Evolutionary conservation across 2,329 filamentous ascomycete species (phyloP).

Genomic region (Talaromyces albobiverticillius): DNA sequence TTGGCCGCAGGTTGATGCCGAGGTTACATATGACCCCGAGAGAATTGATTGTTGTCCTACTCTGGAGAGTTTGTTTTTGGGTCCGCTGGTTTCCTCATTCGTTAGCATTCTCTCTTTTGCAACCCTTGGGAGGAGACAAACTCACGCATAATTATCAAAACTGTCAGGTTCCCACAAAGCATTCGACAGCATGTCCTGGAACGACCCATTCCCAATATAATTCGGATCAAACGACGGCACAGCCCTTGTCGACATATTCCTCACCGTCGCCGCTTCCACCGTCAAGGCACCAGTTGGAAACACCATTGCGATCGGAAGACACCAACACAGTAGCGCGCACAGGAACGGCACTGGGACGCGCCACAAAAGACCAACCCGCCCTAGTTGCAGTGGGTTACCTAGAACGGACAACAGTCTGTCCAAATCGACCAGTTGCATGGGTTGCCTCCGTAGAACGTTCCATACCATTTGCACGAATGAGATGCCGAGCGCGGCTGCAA

Average conservation of each 20-base stretch:
- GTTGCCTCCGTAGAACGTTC: neutral
- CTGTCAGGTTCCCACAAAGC: slow-evolving; percentile 9
- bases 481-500: slow-evolving; percentile 10
- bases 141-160: slow-evolving; percentile 7
- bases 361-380: slow-evolving; percentile 1
- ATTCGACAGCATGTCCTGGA: neutral
- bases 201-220: neutral
- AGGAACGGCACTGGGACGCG: slow-evolving; percentile 6
- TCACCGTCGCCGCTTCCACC: neutral
- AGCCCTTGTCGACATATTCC: neutral
- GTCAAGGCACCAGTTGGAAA: slow-evolving; percentile 10
- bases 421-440: slow-evolving; percentile 4
- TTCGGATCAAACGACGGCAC: neutral
- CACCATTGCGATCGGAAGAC: slow-evolving; percentile 10
- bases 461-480: slow-evolving; percentile 12
- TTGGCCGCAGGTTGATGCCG: neutral
- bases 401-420: slow-evolving; percentile 4
- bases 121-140: too few species aligned
- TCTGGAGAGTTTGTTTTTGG: neutral
- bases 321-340: slow-evolving; percentile 10
- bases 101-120: neutral
- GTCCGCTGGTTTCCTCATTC: neutral
- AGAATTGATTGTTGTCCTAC: slow-evolving; percentile 6
- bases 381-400: slow-evolving; percentile 8
- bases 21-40: slow-evolving; percentile 2